Base-by-base conservation (phyloP, 768 basidiomycete genomes). In the Boletus pseudopeckii region DNA sequence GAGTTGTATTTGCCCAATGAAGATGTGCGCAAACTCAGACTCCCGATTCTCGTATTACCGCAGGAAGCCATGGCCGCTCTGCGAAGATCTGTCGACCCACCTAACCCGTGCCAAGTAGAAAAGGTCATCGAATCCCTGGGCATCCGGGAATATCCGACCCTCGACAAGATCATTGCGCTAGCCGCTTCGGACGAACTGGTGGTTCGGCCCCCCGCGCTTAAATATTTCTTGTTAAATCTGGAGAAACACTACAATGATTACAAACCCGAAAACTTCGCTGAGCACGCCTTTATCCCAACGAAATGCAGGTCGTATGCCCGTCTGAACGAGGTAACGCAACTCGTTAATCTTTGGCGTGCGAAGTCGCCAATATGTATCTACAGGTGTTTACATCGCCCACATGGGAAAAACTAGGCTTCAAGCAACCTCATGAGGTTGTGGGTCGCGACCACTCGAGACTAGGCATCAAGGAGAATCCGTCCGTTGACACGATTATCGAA, bases 1-100 rank as follows among this genome's bases (percentile, higher is more conserved):
- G 81, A 90, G 52, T 71, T 98, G 13, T 96, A 94, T 65, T 90
- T 95, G 61, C 96, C 95, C 1, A 59, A 80, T 0, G 83, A 84
- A 30, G 72, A 76, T 2, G 78, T 92, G 52, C 78, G 88, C 20
- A 74, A 79, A 41, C 74, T 98, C 7, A 80, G 80, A 13, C 71
- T 98, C n/a, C 93, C 94, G 4, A 64, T 94, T 6, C 77, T 98
- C 33, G 88, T 47, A 28, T 53, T 62, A 14, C 51, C 50, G 14
- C 40, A 6, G 20, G 30, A 50, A 1, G n/a, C 26, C 20, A 7
- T 40, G 10, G 8, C 18, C 33, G 10, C 14, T 38, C 32, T 38
- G 8, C 48, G 44, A 18, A 32, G 2, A 20, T 14, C 1, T 30
- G 6, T 41, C 8, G 55, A 45, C 36, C 10, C 30, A 5, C 36